Evolutionary conservation across 2,329 filamentous ascomycete genomes (phyloP).

Genomic region (Pseudogymnoascus sp.): DNA sequence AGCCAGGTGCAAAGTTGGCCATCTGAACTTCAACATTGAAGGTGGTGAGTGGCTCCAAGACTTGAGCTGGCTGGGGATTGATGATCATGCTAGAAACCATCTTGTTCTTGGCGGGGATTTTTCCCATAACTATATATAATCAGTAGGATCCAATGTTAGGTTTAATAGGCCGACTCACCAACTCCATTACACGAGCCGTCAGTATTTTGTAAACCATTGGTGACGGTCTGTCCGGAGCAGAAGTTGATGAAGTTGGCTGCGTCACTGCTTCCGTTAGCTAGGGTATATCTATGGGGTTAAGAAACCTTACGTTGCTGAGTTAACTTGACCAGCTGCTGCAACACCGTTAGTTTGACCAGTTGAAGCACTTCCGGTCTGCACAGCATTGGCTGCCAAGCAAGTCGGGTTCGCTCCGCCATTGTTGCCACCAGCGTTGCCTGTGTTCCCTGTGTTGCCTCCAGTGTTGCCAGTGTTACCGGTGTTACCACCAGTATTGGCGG

Average conservation of each 20-base stretch:
- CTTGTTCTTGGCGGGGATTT: constrained; percentile 25
- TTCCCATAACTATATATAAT: constrained; percentile 23
- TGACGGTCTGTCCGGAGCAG: constrained; percentile 33
- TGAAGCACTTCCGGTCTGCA: constrained; percentile 19
- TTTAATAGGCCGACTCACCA: constrained; percentile 14
- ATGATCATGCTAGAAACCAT: constrained; percentile 27
- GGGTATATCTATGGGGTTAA: not conserved
- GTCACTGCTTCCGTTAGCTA: constrained; percentile 37
- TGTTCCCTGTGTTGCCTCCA: constrained; percentile 14
- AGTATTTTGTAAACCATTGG: constrained; percentile 49
- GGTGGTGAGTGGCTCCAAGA: constrained; percentile 14
- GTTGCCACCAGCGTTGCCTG: constrained; percentile 18
- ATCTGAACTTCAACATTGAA: constrained; percentile 30
- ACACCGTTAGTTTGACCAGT: constrained; percentile 37
- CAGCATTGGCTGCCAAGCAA: constrained; percentile 30
- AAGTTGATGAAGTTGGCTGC: constrained; percentile 24
- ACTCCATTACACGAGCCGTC: constrained; percentile 49
- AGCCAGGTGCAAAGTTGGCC: constrained; percentile 28
- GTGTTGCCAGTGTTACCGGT: constrained; percentile 17
- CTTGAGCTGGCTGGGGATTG: constrained; percentile 21
- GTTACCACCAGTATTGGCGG: constrained; percentile 13
- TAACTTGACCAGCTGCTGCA: constrained; percentile 25
- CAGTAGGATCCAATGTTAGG: not conserved
- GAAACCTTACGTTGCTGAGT: constrained; percentile 24
- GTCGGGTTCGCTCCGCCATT: constrained; percentile 24